Base-by-base conservation (phyloP, 768 basidiomycete genomes). In the Royoungia palumana region DNA sequence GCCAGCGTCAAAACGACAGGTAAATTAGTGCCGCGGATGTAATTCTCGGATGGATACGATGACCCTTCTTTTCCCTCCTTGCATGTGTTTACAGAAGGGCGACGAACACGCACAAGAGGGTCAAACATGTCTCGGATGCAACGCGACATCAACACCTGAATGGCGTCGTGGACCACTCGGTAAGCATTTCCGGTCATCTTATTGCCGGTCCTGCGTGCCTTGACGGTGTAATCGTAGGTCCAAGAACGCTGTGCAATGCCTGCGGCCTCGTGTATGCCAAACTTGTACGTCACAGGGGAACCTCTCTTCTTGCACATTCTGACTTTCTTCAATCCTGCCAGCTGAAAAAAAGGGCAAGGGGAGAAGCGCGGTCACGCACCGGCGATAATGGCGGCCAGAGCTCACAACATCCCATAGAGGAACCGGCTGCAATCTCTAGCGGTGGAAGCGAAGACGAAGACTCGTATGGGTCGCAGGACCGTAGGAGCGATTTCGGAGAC, bases 251-350 rank as follows among this genome's bases (percentile, higher is more conserved):
- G 45, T 91, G 88, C 66, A 91, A 91, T 64, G 88, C 88, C 11
- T 91, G 88, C 67, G 88, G 88, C 46, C 79, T 91, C 55, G 88
- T 91, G 51, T 91, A 89, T 66, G 89, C 88, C 46, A 91, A 91
- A 72, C 75, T 90, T 67, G 87, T 89, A 66, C 63, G 83, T 76
- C 57, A 68, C 56, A 58, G 51, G 56, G 45, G 60, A 48, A 53
- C 49, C 57, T 55, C 45, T 48, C 46, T 54, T 45, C 34, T 34
- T 43, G 49, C 46, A 38, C 46, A 48, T 35, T 53, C 58, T 70
- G 55, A 70, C 47, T 14, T 35, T 47, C 43, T 54, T 44, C 46
- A 46, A 47, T 50, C 52, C 46, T 17, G 22, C 32, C 42, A 68
- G 66, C 36, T 68, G 11, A 68, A 68, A 50, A 68, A 68, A 41